These are phyloP conservation scores for Barnettozyma hawaiiensis DNA, from an alignment of 1,139 yeast genomes.

Conservation along the genomic window DNA sequence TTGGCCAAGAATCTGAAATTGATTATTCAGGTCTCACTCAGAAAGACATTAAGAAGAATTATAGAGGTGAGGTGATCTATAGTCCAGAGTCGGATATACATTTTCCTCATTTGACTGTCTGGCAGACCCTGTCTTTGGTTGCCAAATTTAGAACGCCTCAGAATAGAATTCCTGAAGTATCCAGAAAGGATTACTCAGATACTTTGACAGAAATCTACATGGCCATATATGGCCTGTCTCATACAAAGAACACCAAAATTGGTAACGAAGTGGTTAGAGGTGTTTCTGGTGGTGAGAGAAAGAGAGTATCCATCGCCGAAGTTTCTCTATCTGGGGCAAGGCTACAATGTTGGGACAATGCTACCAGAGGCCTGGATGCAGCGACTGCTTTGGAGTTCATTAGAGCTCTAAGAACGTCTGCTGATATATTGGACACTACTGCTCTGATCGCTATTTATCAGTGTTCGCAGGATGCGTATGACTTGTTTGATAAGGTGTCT, in stretches of 20 bases:
- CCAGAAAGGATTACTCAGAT: conserved; percentile 53
- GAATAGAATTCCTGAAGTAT: conserved; percentile 55
- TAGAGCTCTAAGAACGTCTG: conserved; percentile 59
- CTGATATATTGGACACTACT: conserved; percentile 52
- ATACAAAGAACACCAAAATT: conserved; percentile 62
- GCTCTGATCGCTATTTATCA: conserved; percentile 79
- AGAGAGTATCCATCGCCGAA: conserved; percentile 78
- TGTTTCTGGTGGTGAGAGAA: conserved; percentile 81
- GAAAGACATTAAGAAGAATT: conserved; percentile 43
- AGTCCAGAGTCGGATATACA: conserved; percentile 70
- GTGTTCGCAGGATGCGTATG: conserved; percentile 74
- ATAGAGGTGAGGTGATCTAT: conserved; percentile 69
- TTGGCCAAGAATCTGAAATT: conserved; percentile 45
- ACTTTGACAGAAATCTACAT: conserved; percentile 61
- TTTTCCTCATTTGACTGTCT: conserved; percentile 69
- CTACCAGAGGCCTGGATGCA: conserved; percentile 71
- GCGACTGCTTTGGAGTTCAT: conserved; percentile 76
- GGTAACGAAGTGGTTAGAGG: conserved; percentile 70
- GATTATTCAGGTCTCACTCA: conserved; percentile 49
- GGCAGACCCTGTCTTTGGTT: conserved; percentile 63
- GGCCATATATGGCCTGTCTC: conserved; percentile 70
- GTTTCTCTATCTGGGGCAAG: conserved; percentile 57
- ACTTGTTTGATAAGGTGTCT: conserved; percentile 66
- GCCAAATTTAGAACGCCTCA: conserved; percentile 61
- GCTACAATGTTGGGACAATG: conserved; percentile 70